phyloP scores from a whole-genome alignment of 2,329 filamentous ascomycete species.

The Fusarium tuaranense region DNA sequence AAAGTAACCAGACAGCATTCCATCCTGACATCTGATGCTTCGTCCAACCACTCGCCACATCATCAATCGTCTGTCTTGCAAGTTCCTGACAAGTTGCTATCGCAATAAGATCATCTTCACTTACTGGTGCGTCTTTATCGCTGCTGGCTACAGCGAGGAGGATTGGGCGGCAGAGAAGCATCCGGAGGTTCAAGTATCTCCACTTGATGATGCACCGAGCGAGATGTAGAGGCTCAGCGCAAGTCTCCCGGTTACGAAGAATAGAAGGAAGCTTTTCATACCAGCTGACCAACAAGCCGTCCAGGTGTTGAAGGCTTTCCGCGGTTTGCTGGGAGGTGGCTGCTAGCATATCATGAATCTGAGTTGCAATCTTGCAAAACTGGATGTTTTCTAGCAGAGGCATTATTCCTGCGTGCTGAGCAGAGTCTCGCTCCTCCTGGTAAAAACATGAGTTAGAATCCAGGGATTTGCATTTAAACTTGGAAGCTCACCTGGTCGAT shows the following conservation, averaged over 20 bases:
- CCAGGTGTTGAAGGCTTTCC: background rate
- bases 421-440: background rate
- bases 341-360: background rate
- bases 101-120: background rate
- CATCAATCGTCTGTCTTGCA: background rate
- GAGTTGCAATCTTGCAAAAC: background rate
- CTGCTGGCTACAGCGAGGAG: background rate
- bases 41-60: background rate
- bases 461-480: background rate
- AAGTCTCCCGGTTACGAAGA: background rate
- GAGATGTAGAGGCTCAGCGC: background rate
- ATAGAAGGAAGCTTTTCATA: background rate
- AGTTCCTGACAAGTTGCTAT: background rate
- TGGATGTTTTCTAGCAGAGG: background rate
- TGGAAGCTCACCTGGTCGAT: background rate
- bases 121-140: background rate
- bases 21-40: background rate
- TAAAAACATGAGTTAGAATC: background rate
- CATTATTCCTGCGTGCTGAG: background rate
- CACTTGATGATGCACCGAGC: background rate
- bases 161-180: background rate
- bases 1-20: background rate
- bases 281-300: background rate
- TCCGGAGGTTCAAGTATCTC: background rate
- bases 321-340: background rate